These are phyloP conservation scores for Ettlia oleoabundans DNA, from an alignment of 139 green algal genomes.

Conservation along the genomic window DNA sequence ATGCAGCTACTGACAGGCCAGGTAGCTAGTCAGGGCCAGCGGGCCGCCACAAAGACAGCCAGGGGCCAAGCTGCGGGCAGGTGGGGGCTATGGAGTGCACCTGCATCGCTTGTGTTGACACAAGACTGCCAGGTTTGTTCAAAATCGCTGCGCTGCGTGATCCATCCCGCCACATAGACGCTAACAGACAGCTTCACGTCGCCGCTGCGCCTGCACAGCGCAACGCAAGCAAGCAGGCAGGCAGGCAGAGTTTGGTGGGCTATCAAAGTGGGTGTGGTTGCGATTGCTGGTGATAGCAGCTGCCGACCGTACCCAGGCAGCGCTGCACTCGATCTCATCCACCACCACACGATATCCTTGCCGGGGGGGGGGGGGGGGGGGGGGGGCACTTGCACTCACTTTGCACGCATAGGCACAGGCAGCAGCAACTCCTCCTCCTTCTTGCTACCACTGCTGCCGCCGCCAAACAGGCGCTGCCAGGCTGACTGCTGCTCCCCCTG, in stretches of 20 bases:
- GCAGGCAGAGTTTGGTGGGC: not conserved
- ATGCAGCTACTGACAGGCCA: not conserved
- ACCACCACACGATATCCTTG: no score
- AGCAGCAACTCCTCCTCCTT: slow-evolving; percentile 42
- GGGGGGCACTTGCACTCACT: slow-evolving; percentile 26
- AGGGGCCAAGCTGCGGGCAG: no score
- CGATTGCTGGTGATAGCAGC: no score
- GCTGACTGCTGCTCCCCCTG: not conserved
- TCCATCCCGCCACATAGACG: slow-evolving; percentile 76
- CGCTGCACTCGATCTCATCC: no score
- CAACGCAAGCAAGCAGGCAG: not conserved
- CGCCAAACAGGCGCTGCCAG: slow-evolving; percentile 36
- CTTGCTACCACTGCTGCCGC: not conserved
- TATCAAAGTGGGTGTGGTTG: no score
- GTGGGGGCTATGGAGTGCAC: no score
- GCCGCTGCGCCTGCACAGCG: slow-evolving; percentile 21
- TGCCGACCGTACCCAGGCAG: no score
- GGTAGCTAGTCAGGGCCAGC: not conserved
- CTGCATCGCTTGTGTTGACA: not conserved
- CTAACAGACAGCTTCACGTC: slow-evolving; percentile 57
- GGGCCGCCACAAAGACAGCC: no score
- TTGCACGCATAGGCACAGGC: slow-evolving; percentile 56
- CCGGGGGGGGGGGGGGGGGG: no score
- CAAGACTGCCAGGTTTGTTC: slow-evolving; percentile 58
- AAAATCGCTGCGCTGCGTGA: slow-evolving; percentile 66